Base-by-base conservation (phyloP, 805 yeast genomes). In the Starmerella floris region DNA sequence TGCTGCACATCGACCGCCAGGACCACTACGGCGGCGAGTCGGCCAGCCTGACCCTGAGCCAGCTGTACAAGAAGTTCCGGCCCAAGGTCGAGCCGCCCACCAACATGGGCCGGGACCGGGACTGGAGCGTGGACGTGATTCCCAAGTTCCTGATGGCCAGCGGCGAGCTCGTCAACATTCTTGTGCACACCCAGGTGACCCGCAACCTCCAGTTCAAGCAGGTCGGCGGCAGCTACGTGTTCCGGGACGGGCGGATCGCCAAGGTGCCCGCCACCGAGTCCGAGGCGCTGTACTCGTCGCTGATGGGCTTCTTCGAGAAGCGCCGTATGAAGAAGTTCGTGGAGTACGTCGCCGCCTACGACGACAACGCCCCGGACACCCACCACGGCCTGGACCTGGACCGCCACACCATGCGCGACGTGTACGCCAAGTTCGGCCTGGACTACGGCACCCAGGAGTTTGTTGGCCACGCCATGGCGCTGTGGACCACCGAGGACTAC, bases 391-490 rank as follows among this genome's bases (percentile, higher is more conserved):
- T 87, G 33, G 79, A 88, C 60, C 70, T 91, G 52, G 96, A 88
- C 63, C 72, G 69, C 49, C 80, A 79, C 61, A 82, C 95, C 39
- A 88, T 87, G 88, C 83, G 83, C 51, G 94, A 84, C 55, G 79
- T 91, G 30, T 91, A 81, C 63, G 72, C 74, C 57, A 79, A 88
- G 61, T 91, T 77, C 57, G 95, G 97, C 5, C 73, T 91, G 42
- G 95, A 91, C 56, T 73, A 74, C 43, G 95, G 95, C 30, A 87
- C 97, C 19, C 80, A 83, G 59, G 97, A 91, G 62, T 91, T 91
- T 57, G 83, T 91, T 51, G 98, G 98, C 36, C 98, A 91, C 62
- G 91, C 98, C 3, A 91, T 91, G 98, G 98, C 96, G 15, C 72
- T 91, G 46, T 87, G 94, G 79, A 73, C 91, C 19, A 87, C 83